These are phyloP conservation scores for Nissolia schottii DNA, from an alignment of 306 rosid species.

Conservation along the genomic window DNA sequence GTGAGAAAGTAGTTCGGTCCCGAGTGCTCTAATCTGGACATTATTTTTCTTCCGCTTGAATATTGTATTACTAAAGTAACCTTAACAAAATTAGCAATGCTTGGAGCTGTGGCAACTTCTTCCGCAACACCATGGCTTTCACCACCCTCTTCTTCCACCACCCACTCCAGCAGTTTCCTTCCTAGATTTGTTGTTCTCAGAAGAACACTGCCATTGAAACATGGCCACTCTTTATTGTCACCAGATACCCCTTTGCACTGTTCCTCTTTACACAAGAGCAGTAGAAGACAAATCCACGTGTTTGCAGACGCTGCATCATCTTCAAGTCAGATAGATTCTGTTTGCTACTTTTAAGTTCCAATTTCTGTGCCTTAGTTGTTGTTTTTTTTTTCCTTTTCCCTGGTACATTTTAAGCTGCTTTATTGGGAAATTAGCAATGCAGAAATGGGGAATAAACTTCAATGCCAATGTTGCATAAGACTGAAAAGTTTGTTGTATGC, in stretches of 20 bases:
- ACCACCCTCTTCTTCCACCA: too few species aligned
- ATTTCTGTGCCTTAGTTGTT: neutral
- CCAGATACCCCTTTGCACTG: conserved; percentile 34
- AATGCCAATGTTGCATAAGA: neutral
- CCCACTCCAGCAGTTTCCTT: conserved; percentile 28
- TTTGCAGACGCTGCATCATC: conserved; percentile 45
- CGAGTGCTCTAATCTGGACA: neutral
- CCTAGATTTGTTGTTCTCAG: conserved; percentile 31
- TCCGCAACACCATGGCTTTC: conserved; percentile 37
- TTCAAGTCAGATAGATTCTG: conserved; percentile 52
- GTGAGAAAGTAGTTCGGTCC: neutral
- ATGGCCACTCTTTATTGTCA: conserved; percentile 28
- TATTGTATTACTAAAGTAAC: neutral
- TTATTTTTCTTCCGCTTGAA: conserved; percentile 13
- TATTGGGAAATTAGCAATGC: conserved; percentile 13
- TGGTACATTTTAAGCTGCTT: too few species aligned
- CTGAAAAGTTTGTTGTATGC: neutral
- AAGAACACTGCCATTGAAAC: conserved; percentile 7
- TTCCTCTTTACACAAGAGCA: conserved; percentile 20
- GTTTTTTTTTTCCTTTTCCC: conserved; percentile 14
- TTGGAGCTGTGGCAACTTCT: conserved; percentile 42
- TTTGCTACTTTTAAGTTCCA: neutral
- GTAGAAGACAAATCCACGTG: conserved; percentile 30
- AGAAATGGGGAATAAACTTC: conserved; percentile 16
- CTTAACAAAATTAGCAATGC: conserved; percentile 37